Base-by-base conservation (phyloP, 2,329 filamentous ascomycete genomes). In the Epichloe coenophiala region DNA sequence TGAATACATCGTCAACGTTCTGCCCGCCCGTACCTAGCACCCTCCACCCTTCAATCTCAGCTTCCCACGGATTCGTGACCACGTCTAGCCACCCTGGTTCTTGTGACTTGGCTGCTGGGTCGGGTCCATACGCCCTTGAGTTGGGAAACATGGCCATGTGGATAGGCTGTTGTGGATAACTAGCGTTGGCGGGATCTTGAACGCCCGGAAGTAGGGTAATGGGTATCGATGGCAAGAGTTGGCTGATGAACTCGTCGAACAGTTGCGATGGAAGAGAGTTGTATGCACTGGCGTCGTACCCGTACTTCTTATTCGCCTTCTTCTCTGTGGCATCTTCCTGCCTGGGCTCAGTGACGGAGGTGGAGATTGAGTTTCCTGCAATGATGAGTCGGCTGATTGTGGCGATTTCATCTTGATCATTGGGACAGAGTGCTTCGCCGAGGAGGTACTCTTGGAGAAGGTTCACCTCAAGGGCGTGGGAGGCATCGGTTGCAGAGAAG, bases 31-130 rank as follows among this genome's bases (percentile, higher is more conserved):
- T 93, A 11, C 86, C 90, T 43, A 96, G 76, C 6, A 97, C 69
- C 42, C 88, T 78, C 84, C 88, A 95, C 1, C 93, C 94, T 50
- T 95, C 89, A 0, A 98, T 68, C 63, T 95, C 88, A 21, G 83
- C 88, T 59, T 94, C 86, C 83, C 86, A 95, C 0, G 93, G 93
- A 61, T 98, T 98, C 4, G 93, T 97, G 45, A 90, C 86, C 5
- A 78, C 76, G 65, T 97, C 88, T 49, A 98, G 81, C 84, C 89
- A 95, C 19, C 84, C 81, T 0, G 78, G 69, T 46, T 79, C 71
- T 3, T 61, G 35, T 12, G 52, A 21, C 43, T 52, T 51, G 13
- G 65, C 62, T 27, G 33, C 23, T 0, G 74, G 74, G 13, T 69
- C 67, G 11, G 74, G 68, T 36, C 76, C 76, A 62, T 88, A 98